A percentile compares a stretch with the other conserved stretches of the same genome.
These are phyloP conservation scores for Phaeoacremonium minimum DNA, from an alignment of 2,329 filamentous ascomycete genomes.

Conservation along the genomic window DNA sequence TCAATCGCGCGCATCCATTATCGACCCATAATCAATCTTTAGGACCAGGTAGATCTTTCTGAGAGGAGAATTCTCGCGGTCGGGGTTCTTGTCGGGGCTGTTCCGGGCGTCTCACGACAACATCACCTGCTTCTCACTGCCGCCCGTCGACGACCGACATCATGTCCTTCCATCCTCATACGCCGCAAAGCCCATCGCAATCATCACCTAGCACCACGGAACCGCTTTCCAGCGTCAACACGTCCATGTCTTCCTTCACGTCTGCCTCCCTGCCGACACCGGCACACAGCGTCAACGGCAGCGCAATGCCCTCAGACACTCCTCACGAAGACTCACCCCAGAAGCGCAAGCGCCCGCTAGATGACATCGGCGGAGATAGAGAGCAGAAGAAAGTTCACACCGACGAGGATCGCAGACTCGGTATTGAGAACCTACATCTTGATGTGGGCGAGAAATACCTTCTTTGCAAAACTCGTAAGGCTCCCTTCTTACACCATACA, in stretches of 20 bases:
- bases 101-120: not conserved
- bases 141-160: conserved; percentile 19
- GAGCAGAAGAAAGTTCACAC: conserved; percentile 59
- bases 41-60: not conserved
- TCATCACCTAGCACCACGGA: conserved; percentile 53
- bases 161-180: conserved; percentile 66
- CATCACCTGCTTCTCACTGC: not conserved
- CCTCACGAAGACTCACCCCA: conserved; percentile 47
- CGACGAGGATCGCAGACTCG: conserved; percentile 55
- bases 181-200: conserved; percentile 63
- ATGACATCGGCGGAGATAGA: conserved; percentile 48
- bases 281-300: conserved; percentile 59
- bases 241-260: conserved; percentile 45
- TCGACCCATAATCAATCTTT: not conserved
- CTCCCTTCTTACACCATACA: conserved; percentile 40
- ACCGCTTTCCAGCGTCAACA: conserved; percentile 43
- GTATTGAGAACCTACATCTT: conserved; percentile 61
- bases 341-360: conserved; percentile 58
- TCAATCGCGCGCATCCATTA: not conserved
- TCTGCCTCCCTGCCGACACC: conserved; percentile 58
- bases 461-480: conserved; percentile 64
- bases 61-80: not conserved
- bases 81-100: not conserved
- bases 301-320: conserved; percentile 37
- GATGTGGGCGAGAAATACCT: conserved; percentile 66